Conservation (phyloP, 73 alveolate species). For the Tetrahymena thermophila region DNA sequence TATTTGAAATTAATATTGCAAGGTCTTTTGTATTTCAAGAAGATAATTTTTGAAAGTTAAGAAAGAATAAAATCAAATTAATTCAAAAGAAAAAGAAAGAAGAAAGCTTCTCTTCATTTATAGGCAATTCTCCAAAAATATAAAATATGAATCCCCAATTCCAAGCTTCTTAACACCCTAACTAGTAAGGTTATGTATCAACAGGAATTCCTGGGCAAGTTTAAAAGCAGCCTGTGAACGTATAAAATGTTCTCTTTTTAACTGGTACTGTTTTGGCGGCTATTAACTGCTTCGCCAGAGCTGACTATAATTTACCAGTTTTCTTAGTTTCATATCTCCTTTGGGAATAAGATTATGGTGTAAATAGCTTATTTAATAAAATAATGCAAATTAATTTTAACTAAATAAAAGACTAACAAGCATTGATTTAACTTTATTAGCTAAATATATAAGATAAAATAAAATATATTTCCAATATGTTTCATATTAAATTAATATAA, state of each 20-base stretch:
- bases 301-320: background rate
- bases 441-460: background rate
- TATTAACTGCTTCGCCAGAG: background rate
- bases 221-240: background rate
- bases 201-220: background rate
- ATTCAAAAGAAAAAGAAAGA: background rate
- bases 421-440: background rate
- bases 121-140: background rate
- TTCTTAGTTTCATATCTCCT: background rate
- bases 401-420: background rate
- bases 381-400: background rate
- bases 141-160: background rate
- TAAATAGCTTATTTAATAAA: background rate
- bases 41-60: background rate
- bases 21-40: background rate
- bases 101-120: background rate
- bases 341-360: background rate
- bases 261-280: background rate
- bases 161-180: background rate
- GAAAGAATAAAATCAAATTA: background rate
- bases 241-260: background rate
- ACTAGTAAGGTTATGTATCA: background rate
- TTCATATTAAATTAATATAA: background rate
- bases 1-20: background rate
- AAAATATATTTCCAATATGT: too few relatives aligned